A percentile compares a stretch with the other conserved stretches of the same genome.
These are phyloP conservation scores for Curvularia sp. DNA, from an alignment of 2,329 filamentous ascomycete species.

Conservation along the genomic window DNA sequence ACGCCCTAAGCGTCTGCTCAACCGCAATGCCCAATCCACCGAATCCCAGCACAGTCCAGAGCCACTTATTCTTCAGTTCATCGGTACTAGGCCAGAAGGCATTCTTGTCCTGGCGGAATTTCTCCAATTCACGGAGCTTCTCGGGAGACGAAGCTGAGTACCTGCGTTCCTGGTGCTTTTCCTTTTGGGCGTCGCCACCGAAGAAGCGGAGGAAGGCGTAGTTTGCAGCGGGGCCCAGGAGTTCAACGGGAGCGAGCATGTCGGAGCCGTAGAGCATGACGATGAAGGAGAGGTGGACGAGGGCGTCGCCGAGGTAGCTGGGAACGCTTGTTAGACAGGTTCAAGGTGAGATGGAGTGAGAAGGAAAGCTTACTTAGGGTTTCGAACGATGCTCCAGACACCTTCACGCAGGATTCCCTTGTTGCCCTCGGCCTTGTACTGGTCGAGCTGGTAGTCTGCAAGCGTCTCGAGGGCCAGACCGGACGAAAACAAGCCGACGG, in stretches of 20 bases:
- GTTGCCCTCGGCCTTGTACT: conserved; percentile 56
- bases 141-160: conserved; percentile 59
- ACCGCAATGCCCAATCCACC: conserved; percentile 59
- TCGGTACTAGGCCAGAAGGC: conserved; percentile 64
- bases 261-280: conserved; percentile 63
- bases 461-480: conserved; percentile 64
- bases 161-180: conserved; percentile 59
- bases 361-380: conserved; percentile 62
- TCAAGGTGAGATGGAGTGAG: not conserved
- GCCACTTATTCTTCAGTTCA: conserved; percentile 64
- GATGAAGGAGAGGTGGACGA: conserved; percentile 66
- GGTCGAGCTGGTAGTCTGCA: conserved; percentile 63
- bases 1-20: conserved; percentile 52
- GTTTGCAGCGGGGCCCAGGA: conserved; percentile 64
- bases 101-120: conserved; percentile 63
- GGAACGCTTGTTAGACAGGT: conserved; percentile 1
- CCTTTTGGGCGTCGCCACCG: conserved; percentile 64
- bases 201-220: conserved; percentile 65
- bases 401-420: conserved; percentile 60
- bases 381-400: conserved; percentile 67
- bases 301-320: conserved; percentile 67
- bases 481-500: conserved; percentile 63
- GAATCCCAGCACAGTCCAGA: conserved; percentile 60
- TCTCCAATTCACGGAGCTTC: conserved; percentile 62
- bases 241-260: conserved; percentile 61